A percentile compares a stretch with the other conserved stretches of the same genome.
These are phyloP conservation scores for Candida maesae DNA, from an alignment of 805 yeast species.

Conservation along the genomic window DNA sequence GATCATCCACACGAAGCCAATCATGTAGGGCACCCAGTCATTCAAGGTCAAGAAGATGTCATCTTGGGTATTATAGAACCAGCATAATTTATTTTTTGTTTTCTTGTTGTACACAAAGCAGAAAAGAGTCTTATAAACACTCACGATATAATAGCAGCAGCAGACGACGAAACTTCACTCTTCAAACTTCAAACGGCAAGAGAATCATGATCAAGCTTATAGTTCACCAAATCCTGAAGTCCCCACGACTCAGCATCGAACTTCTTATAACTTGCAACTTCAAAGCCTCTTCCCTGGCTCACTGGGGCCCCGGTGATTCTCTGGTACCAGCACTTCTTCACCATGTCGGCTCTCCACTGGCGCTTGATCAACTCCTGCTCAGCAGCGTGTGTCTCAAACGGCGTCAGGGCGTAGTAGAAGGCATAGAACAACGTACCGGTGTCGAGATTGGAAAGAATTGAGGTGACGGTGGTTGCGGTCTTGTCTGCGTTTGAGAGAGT, in stretches of 20 bases:
- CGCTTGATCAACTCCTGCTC: slow-evolving; percentile 73
- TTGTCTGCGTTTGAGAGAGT: too few relatives aligned
- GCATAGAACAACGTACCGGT: slow-evolving; percentile 62
- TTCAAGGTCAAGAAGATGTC: too few relatives aligned
- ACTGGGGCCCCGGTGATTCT: slow-evolving; percentile 40
- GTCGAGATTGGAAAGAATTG: slow-evolving; percentile 13
- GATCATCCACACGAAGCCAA: too few relatives aligned
- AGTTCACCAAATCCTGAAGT: slow-evolving; percentile 15
- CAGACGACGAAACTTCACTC: too few relatives aligned
- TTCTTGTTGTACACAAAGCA: too few relatives aligned
- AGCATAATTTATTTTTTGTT: too few relatives aligned
- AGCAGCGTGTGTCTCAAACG: slow-evolving; percentile 67
- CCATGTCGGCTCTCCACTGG: slow-evolving; percentile 71
- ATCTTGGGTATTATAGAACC: too few relatives aligned
- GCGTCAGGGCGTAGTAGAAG: slow-evolving; percentile 74
- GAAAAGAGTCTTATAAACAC: too few relatives aligned
- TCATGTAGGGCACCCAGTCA: too few relatives aligned
- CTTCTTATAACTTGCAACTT: slow-evolving; percentile 17
- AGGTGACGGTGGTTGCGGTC: not conserved
- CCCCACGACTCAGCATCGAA: slow-evolving; percentile 25
- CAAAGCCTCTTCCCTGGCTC: slow-evolving; percentile 11
- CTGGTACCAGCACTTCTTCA: slow-evolving; percentile 73
- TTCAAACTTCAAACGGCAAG: slow-evolving; percentile 3
- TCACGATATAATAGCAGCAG: too few relatives aligned
- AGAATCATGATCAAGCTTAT: slow-evolving; percentile 15